Evolutionary conservation across 129 eudicot genomes (phyloP).

Genomic region (Artemisia argyi): DNA sequence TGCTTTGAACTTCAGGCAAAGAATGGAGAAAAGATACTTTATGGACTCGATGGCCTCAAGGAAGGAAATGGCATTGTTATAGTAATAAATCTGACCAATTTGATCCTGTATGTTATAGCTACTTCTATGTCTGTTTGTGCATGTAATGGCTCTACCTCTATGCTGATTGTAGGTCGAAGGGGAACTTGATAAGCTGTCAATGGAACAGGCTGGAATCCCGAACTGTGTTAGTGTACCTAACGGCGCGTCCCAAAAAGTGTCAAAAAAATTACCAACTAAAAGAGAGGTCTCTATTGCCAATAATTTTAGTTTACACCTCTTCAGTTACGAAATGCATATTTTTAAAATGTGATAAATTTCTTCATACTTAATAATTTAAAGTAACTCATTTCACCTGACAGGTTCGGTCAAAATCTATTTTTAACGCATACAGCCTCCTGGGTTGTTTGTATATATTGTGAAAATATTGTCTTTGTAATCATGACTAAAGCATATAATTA

Average conservation of each 20-base stretch:
- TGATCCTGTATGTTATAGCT: conserved; percentile 2
- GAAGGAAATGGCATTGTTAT: conserved; percentile 70
- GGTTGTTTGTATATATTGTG: no score
- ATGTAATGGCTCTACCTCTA: conserved; percentile 16
- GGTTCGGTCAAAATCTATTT: neutral
- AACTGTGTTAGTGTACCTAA: conserved; percentile 87
- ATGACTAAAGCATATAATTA: neutral
- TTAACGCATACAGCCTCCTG: conserved; percentile 6
- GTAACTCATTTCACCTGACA: neutral
- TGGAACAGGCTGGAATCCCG: conserved; percentile 81
- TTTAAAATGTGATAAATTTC: neutral
- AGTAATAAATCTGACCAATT: conserved; percentile 31
- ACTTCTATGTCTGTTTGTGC: conserved; percentile 12
- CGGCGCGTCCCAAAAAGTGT: conserved; percentile 84
- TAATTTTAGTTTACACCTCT: neutral
- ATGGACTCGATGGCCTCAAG: conserved; percentile 79
- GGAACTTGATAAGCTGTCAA: conserved; percentile 83
- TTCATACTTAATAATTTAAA: neutral
- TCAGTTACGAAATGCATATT: neutral
- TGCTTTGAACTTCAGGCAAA: conserved; percentile 51
- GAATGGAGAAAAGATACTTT: conserved; percentile 70
- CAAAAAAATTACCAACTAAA: conserved; percentile 44
- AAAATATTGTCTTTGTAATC: neutral
- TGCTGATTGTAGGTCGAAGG: conserved; percentile 80
- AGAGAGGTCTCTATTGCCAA: conserved; percentile 50